These are phyloP conservation scores for Geotrichum macrosporum DNA, from an alignment of 1,139 yeast species.

Conservation along the genomic window DNA sequence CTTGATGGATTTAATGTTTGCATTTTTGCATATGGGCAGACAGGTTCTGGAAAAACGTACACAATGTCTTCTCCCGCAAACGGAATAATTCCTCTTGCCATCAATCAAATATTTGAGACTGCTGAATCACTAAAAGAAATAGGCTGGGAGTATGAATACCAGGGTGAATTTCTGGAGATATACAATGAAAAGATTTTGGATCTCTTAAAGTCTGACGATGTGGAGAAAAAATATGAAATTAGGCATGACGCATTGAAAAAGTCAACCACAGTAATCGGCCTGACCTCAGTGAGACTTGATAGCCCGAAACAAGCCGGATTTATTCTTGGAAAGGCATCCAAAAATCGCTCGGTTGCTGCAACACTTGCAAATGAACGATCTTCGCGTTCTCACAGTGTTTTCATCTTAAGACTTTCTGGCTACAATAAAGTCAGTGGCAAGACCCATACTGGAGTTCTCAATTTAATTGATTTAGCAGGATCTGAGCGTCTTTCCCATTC, in stretches of 20 bases:
- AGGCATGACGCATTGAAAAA: slow-evolving; percentile 58
- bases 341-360: slow-evolving; percentile 65
- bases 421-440: slow-evolving; percentile 49
- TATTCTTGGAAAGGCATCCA: slow-evolving; percentile 53
- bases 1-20: slow-evolving; percentile 60
- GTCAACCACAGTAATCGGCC: slow-evolving; percentile 58
- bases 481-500: slow-evolving; percentile 70
- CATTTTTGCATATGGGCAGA: slow-evolving; percentile 37
- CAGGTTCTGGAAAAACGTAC: slow-evolving; percentile 37
- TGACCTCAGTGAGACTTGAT: slow-evolving; percentile 49
- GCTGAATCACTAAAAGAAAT: slow-evolving; percentile 47
- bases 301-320: slow-evolving; percentile 49
- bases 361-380: slow-evolving; percentile 81
- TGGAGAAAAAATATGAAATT: slow-evolving; percentile 55
- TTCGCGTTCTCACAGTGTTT: slow-evolving; percentile 68
- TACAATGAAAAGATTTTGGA: slow-evolving; percentile 81
- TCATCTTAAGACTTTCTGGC: slow-evolving; percentile 61
- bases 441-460: slow-evolving; percentile 56
- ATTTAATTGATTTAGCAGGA: slow-evolving; percentile 81
- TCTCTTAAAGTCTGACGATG: slow-evolving; percentile 45
- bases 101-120: slow-evolving; percentile 65
- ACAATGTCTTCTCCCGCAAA: slow-evolving; percentile 48
- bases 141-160: slow-evolving; percentile 64
- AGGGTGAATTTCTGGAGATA: slow-evolving; percentile 82
- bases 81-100: slow-evolving; percentile 82